Percentiles rank a stretch among this genome's conserved stretches.
phyloP scores from a whole-genome alignment of 495 filamentous ascomycete genomes.

The Hypoxylon perforatum region DNA sequence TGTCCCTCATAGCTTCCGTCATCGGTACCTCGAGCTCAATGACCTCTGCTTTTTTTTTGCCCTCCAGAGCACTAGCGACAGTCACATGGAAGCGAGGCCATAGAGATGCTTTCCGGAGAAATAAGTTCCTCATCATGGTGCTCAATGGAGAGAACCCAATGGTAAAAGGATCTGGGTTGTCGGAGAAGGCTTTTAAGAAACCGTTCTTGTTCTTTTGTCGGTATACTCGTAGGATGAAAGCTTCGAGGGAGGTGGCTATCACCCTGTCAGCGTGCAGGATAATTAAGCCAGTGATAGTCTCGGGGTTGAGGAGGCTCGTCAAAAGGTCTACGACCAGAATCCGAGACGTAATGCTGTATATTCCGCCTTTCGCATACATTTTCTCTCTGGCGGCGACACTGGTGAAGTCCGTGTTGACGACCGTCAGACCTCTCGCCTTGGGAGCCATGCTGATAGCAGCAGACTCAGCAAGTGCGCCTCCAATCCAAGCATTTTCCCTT shows the following conservation, averaged over 20 bases:
- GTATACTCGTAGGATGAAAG: conserved; percentile 94
- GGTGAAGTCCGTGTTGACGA: conserved; percentile 95
- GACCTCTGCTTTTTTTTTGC: conserved; percentile 93
- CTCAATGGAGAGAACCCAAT: conserved; percentile 88
- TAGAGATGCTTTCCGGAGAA: conserved; percentile 85
- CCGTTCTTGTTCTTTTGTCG: conserved; percentile 91
- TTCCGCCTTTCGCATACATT: conserved; percentile 87
- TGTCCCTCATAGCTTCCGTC: conserved; percentile 91
- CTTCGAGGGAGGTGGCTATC: conserved; percentile 88
- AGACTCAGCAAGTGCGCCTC: conserved; percentile 92
- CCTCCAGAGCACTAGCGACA: conserved; percentile 88
- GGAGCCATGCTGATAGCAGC: conserved; percentile 81
- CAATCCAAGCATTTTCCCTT: conserved; percentile 93
- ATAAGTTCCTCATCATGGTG: conserved; percentile 92
- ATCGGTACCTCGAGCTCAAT: conserved; percentile 97
- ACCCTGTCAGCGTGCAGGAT: conserved; percentile 91
- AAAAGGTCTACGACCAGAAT: conserved; percentile 94
- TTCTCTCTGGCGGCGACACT: conserved; percentile 87
- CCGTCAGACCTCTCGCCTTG: conserved; percentile 82
- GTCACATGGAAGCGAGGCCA: conserved; percentile 97
- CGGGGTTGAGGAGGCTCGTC: conserved; percentile 82
- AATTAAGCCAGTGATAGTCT: conserved; percentile 87
- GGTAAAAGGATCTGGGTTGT: conserved; percentile 91
- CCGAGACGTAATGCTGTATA: conserved; percentile 95
- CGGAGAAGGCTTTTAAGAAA: conserved; percentile 96